phyloP scores from a whole-genome alignment of 129 eudicot genomes.

The Ambrosia trifida region DNA sequence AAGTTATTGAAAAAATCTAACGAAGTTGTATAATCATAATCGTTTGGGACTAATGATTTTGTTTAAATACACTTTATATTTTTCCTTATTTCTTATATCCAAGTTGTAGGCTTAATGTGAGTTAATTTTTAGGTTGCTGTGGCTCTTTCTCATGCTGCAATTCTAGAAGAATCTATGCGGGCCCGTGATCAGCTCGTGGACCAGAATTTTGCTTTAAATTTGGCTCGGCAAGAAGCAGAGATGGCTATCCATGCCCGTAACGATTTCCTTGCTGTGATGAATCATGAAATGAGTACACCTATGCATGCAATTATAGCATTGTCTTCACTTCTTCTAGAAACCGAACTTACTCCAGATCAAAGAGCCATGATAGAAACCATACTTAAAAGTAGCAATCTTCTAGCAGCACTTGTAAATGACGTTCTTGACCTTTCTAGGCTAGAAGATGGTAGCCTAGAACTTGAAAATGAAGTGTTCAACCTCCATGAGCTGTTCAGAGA shows the following conservation, averaged over 20 bases:
- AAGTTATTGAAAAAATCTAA: neutral
- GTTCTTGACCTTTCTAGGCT: constrained; percentile 70
- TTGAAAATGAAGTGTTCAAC: constrained; percentile 42
- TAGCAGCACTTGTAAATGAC: constrained; percentile 59
- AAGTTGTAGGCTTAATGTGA: constrained; percentile 17
- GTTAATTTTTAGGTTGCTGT: constrained; percentile 54
- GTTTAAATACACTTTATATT: neutral
- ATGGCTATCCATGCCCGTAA: constrained; percentile 70
- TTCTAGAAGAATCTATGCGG: constrained; percentile 63
- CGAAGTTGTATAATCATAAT: neutral
- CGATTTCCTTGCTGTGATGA: constrained; percentile 62
- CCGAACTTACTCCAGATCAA: constrained; percentile 63
- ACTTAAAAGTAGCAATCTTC: constrained; percentile 58
- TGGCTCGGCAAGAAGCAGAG: constrained; percentile 69
- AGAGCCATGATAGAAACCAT: constrained; percentile 62
- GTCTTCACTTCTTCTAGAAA: constrained; percentile 58
- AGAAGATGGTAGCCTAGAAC: constrained; percentile 63
- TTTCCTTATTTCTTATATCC: neutral
- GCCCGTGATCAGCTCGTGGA: constrained; percentile 69
- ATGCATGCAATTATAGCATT: constrained; percentile 58
- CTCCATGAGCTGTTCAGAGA: constrained; percentile 52
- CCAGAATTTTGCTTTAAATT: constrained; percentile 58
- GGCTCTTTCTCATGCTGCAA: constrained; percentile 76
- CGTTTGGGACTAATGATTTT: neutral
- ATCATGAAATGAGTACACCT: constrained; percentile 71